Evolutionary conservation across 805 yeast genomes (phyloP).

Genomic region (Candida hungchunana): DNA sequence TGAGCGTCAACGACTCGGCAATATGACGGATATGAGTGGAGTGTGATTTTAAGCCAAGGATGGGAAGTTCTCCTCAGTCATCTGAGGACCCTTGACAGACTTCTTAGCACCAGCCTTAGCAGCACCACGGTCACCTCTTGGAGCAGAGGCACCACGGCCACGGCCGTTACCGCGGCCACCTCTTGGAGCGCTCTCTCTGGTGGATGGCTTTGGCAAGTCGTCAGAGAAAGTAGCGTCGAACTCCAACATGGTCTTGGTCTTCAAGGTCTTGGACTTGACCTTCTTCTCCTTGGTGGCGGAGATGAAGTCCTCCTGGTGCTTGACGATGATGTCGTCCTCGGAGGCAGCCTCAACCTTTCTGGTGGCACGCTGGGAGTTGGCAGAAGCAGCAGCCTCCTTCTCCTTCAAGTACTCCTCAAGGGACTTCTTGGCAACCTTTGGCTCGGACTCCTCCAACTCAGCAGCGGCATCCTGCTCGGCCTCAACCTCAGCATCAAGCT

Average conservation of each 20-base stretch:
- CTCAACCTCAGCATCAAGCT: constrained; percentile 63
- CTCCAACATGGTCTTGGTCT: constrained; percentile 78
- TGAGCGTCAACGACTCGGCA: not conserved
- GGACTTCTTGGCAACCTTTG: constrained; percentile 58
- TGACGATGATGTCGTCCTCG: constrained; percentile 58
- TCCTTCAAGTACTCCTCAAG: constrained; percentile 85
- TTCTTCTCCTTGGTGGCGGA: constrained; percentile 63
- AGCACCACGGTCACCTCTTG: constrained; percentile 14
- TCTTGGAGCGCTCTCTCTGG: constrained; percentile 25
- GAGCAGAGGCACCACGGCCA: constrained; percentile 12
- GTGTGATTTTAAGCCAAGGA: constrained; percentile 44
- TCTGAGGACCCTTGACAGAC: constrained; percentile 30
- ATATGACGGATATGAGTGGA: not conserved
- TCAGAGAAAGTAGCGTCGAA: constrained; percentile 70
- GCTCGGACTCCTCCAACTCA: constrained; percentile 46
- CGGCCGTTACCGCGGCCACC: constrained; percentile 17
- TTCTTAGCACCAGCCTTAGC: constrained; percentile 26
- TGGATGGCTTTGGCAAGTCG: constrained; percentile 36
- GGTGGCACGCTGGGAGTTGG: constrained; percentile 36
- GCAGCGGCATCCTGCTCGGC: constrained; percentile 67
- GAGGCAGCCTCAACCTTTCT: constrained; percentile 34
- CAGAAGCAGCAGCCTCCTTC: constrained; percentile 52
- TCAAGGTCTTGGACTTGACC: constrained; percentile 65
- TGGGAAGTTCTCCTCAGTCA: constrained; percentile 57
- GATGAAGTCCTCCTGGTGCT: constrained; percentile 57